Conservation (phyloP, 164 flowering plant genomes). For the Akebia trifoliata region DNA sequence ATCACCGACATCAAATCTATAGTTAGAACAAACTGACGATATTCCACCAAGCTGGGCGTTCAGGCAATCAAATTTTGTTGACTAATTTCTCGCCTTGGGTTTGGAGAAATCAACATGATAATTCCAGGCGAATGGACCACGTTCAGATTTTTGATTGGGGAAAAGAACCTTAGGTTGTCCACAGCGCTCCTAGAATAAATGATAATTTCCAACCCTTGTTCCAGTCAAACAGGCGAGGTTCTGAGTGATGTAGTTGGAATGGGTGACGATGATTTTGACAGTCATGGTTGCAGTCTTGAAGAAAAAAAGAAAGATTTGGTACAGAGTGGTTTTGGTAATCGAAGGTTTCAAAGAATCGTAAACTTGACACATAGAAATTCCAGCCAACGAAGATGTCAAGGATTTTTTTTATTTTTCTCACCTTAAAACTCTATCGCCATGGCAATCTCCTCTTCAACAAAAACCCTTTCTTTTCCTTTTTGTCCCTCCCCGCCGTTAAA, state of each 20-base stretch:
- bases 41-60: not conserved
- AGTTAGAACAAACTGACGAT: constrained; percentile 19
- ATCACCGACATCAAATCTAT: constrained; percentile 34
- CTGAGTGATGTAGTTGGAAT: constrained; percentile 58
- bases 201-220: constrained; percentile 26
- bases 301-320: not conserved
- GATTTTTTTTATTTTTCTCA: too few relatives aligned
- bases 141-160: constrained; percentile 27
- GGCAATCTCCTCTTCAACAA: too few relatives aligned
- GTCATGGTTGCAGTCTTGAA: constrained; percentile 10
- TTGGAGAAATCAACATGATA: constrained; percentile 12
- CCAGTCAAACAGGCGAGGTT: constrained; percentile 46
- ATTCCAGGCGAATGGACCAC: constrained; percentile 18
- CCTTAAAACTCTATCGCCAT: too few relatives aligned
- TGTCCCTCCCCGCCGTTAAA: too few relatives aligned
- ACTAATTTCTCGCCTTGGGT: constrained; percentile 9
- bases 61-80: constrained; percentile 1
- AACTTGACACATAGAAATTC: too few relatives aligned
- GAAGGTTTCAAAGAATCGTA: constrained; percentile 1
- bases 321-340: not conserved
- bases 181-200: constrained; percentile 43
- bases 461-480: too few relatives aligned
- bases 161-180: constrained; percentile 29
- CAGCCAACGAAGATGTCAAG: too few relatives aligned
- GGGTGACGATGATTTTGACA: constrained; percentile 48